These are phyloP conservation scores for Kokia cookei DNA, from an alignment of 441 rosid species.

Conservation along the genomic window DNA sequence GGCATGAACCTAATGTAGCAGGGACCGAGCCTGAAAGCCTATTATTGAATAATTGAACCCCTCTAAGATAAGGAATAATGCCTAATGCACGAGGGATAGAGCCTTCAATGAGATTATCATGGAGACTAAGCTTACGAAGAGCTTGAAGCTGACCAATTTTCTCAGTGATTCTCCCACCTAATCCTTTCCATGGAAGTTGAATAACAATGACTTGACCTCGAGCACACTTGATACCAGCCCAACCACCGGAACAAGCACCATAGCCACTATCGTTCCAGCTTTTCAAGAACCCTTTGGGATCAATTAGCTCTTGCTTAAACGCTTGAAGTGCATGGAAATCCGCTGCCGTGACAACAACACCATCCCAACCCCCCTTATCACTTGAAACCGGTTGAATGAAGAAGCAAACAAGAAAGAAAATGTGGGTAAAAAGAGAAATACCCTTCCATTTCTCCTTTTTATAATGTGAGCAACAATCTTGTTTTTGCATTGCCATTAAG, in stretches of 20 bases:
- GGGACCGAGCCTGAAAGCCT: slow-evolving; percentile 69
- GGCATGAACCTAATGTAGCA: slow-evolving; percentile 54
- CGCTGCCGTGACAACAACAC: slow-evolving; percentile 56
- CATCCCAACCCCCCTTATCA: slow-evolving; percentile 53
- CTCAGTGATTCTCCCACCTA: slow-evolving; percentile 70
- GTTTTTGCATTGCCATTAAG: slow-evolving; percentile 23
- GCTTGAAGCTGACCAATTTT: slow-evolving; percentile 76
- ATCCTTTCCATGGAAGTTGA: slow-evolving; percentile 81
- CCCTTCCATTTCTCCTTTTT: slow-evolving; percentile 27
- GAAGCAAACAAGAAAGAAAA: slow-evolving; percentile 12
- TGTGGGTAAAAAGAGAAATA: slow-evolving; percentile 13
- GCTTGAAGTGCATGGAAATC: slow-evolving; percentile 71
- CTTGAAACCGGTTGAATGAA: slow-evolving; percentile 22
- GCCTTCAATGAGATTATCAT: slow-evolving; percentile 64
- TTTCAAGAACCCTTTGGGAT: slow-evolving; percentile 55
- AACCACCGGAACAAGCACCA: slow-evolving; percentile 79
- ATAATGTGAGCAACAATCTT: slow-evolving; percentile 7
- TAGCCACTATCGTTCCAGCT: slow-evolving; percentile 79
- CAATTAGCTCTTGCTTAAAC: slow-evolving; percentile 53
- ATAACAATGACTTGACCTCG: slow-evolving; percentile 72
- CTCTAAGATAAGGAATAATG: slow-evolving; percentile 64
- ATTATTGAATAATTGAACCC: slow-evolving; percentile 76
- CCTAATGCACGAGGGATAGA: slow-evolving; percentile 62
- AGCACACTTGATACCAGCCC: slow-evolving; percentile 90
- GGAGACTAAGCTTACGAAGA: slow-evolving; percentile 73